These are phyloP conservation scores for Leccinum griseonigrum DNA, from an alignment of 1,284 basidiomycete species.

Conservation along the genomic window DNA sequence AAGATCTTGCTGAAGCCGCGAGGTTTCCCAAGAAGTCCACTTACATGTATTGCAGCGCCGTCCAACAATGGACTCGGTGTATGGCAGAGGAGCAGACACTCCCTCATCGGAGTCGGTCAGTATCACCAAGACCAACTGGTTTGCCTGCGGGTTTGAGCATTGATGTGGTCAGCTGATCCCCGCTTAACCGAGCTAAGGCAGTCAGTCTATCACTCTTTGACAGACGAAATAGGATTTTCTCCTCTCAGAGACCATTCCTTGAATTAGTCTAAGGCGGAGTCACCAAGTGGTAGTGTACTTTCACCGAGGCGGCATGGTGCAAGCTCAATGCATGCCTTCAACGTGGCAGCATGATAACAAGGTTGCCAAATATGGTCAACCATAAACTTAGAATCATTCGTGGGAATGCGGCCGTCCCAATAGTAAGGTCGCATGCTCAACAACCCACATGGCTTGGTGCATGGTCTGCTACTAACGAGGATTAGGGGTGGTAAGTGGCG, in stretches of 20 bases:
- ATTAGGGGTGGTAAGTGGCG: not conserved
- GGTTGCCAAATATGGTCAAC: not conserved
- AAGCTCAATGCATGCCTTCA: not conserved
- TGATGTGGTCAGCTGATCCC: not conserved
- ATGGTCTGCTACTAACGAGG: not conserved
- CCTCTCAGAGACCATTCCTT: not conserved
- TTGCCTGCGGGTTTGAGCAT: not conserved
- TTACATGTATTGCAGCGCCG: not conserved
- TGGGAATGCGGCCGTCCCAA: not conserved
- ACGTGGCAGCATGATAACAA: not conserved
- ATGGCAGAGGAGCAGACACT: constrained; percentile 10
- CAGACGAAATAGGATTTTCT: not conserved
- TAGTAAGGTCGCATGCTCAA: not conserved
- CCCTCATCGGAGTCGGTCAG: constrained; percentile 7
- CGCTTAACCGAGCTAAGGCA: not conserved
- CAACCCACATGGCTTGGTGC: not conserved
- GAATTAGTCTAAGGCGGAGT: not conserved
- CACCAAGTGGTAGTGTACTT: not conserved
- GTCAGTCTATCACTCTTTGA: not conserved
- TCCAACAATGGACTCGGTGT: not conserved
- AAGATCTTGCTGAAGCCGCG: not conserved
- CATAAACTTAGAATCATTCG: not conserved
- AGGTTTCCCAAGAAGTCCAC: not conserved
- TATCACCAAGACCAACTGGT: not conserved
- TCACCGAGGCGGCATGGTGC: not conserved